phyloP scores from a whole-genome alignment of 352 stramenopile species.

The Pythium inflatum region DNA sequence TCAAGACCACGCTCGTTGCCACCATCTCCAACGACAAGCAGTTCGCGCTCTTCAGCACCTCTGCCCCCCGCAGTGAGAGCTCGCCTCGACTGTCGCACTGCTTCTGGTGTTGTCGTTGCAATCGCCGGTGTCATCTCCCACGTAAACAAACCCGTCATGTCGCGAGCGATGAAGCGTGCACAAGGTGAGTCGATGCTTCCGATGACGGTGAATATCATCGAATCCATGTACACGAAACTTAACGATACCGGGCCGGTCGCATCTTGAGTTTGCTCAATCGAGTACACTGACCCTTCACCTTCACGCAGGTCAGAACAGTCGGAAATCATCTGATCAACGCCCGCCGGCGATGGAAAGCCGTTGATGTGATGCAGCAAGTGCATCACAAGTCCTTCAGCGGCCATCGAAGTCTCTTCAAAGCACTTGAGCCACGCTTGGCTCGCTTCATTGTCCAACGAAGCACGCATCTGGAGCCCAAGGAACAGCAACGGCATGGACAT shows the following conservation, averaged over 20 bases:
- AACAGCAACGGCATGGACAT: constrained; percentile 88
- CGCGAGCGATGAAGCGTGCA: constrained; percentile 74
- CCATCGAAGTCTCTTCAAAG: constrained; percentile 85
- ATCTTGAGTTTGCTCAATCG: constrained; percentile 24
- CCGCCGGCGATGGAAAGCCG: constrained; percentile 79
- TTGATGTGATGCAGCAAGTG: constrained; percentile 88
- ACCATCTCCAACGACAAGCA: constrained; percentile 33
- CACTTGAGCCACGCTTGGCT: constrained; percentile 76
- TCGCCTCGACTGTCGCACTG: constrained; percentile 18
- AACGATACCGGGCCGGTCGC: constrained; percentile 42
- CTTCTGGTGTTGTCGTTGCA: constrained; percentile 5
- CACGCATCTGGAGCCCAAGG: constrained; percentile 83
- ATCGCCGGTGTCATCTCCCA: constrained; percentile 66
- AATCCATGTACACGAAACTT: constrained; percentile 91
- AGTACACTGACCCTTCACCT: constrained; percentile 30
- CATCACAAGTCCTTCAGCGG: constrained; percentile 81
- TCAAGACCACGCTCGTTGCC: constrained; percentile 37
- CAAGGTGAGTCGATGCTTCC: constrained; percentile 79
- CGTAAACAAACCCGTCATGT: constrained; percentile 87
- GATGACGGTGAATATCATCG: constrained; percentile 84
- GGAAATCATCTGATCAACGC: constrained; percentile 85
- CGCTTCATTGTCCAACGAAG: constrained; percentile 73
- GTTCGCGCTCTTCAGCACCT: constrained; percentile 37
- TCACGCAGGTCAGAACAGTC: constrained; percentile 76
- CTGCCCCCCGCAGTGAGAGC: constrained; percentile 9